Evolutionary conservation across 305 asterid species (phyloP), one percentile per base, ranked within the genome.

Genomic region (Fraxinus sp.): DNA sequence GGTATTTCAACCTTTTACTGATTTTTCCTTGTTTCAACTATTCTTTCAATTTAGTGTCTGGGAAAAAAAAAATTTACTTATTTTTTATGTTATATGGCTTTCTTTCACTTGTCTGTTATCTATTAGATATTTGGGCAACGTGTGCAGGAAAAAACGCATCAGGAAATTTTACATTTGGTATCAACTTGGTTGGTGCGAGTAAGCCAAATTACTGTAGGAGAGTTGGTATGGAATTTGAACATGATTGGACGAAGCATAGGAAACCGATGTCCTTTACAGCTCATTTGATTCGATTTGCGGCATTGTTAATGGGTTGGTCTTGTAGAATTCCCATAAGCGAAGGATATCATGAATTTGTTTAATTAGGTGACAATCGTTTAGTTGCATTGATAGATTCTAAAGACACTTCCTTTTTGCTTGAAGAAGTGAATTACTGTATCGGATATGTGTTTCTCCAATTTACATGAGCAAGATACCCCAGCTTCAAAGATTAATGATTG

Each of bases 181-280:
- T 75, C 81, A 82, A 81, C 77, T 79, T 77, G 18, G 82, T 81
- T 82, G 75, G 83, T 39, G 22, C 39, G 36, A 76, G 73, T 77
- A 86, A 89, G 75, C 83, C 73, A 72, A 84, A 79, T 49, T 80
- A 32, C 81, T 80, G 77, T 33, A 85, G 86, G 80, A 84, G 49
- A 76, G 84, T 85, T 90, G 94, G 90, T 79, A 94, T 91, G 97
- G 97, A 91, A 87, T 83, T 88, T 85, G 91, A 89, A 82, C 91
- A 87, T 26, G 83, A 87, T 86, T 91, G 91, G 95, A 84, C 83
- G 46, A 87, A 85, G 75, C 89, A 89, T 82, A 84, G 91, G 52
- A 88, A 84, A 72, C 85, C 86, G 6, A 88, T 87, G 70, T 87
- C 91, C 81, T 89, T 87, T 83, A 84, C 90, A 68, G 87, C 91